Base-by-base conservation (phyloP, 306 rosid species). In the Macrotyloma uniflorum region DNA sequence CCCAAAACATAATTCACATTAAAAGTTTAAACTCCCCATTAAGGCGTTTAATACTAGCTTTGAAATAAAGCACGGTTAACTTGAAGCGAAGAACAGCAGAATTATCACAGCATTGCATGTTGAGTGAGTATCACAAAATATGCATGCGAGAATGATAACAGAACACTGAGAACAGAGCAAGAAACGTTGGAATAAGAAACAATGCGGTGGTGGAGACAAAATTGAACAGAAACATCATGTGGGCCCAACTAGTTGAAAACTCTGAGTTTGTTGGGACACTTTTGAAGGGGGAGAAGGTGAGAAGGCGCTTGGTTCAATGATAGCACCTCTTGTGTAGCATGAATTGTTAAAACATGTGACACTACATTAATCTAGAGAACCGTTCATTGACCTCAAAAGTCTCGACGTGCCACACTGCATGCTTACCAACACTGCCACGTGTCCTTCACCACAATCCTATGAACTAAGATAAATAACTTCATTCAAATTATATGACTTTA, bases 171-270 rank as follows among this genome's bases (percentile, higher is more conserved):
- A 63, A 67, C 3, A 49, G 65, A 11, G 36, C 10, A 57, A 16
- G 32, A 57, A 55, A 45, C 54, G 14, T 43, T 33, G 54, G 50
- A 19, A 55, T 15, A 8, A 15, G 24, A 6, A 33, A 10, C 13
- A 38, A 13, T 8, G 38, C 35, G 1, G 12, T 62, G 46, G 47
- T 49, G 79, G 38, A n/a, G 20, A 54, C 42, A 67, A 42, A 35
- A 35, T 1, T 23, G 18, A 5, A 49, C 62, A 12, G 20, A 68
- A 23, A 70, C 26, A 61, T 20, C 13, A n/a, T 23, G 66, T 8
- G 75, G 84, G 13, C 75, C 84, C 67, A 70, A n/a, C 15, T 30
- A 58, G 26, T n/a, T 30, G 55, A 16, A 54, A 11, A n/a, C 4
- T 59, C 2, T 26, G 5, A 59, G 67, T 5, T 59, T 59, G 20